phyloP scores from a whole-genome alignment of 805 yeast genomes.

The Candida boleticola region DNA sequence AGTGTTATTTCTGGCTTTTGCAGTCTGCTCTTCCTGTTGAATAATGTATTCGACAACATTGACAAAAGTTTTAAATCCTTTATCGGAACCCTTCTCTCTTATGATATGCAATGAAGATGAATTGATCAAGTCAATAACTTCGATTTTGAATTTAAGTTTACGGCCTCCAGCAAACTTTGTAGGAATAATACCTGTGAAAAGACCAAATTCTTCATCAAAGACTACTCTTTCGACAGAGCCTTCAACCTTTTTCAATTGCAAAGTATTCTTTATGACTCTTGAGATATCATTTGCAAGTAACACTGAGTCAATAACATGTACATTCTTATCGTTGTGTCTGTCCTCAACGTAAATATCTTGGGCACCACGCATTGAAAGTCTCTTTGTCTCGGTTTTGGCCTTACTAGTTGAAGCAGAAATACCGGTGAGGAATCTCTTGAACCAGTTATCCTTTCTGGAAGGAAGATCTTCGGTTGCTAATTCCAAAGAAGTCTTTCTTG shows the following conservation, averaged over 20 bases:
- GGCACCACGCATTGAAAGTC: not conserved
- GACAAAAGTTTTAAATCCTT: constrained; percentile 42
- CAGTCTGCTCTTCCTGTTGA: constrained; percentile 36
- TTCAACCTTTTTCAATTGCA: constrained; percentile 47
- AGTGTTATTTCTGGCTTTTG: not conserved
- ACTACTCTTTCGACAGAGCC: constrained; percentile 45
- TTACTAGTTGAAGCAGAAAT: not conserved
- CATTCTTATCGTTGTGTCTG: constrained; percentile 16
- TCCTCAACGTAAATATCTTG: constrained; percentile 6
- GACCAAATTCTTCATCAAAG: constrained; percentile 42
- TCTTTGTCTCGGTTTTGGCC: constrained; percentile 1
- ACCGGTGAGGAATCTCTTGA: constrained; percentile 32
- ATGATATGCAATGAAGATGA: constrained; percentile 40
- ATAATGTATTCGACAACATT: constrained; percentile 45
- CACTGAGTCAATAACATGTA: constrained; percentile 32
- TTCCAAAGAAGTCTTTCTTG: not conserved
- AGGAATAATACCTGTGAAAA: constrained; percentile 48
- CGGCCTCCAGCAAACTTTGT: constrained; percentile 46
- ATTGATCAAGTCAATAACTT: constrained; percentile 35
- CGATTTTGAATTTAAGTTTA: constrained; percentile 46
- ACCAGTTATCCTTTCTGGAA: constrained; percentile 31
- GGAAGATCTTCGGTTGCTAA: not conserved
- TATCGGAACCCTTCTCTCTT: constrained; percentile 45
- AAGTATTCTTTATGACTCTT: constrained; percentile 36
- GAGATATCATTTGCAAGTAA: constrained; percentile 30